Conservation (phyloP, 2,329 filamentous ascomycete genomes). For the Venturia pyrina region DNA sequence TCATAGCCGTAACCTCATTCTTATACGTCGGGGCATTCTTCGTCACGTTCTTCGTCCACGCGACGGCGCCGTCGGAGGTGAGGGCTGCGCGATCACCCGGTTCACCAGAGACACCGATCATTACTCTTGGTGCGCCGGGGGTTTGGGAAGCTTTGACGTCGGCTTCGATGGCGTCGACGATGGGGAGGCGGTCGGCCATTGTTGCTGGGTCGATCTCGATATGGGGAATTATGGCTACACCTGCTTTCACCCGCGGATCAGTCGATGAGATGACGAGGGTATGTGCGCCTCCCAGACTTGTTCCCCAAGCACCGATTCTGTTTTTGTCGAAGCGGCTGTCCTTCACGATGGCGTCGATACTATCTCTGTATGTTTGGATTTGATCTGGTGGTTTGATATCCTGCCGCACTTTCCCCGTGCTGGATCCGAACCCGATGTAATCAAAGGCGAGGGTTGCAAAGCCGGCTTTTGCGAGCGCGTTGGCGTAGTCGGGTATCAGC, state of each 20-base stretch:
- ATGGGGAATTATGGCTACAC: conserved; percentile 4
- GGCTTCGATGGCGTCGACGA: conserved; percentile 1
- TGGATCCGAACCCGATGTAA: conserved; percentile 7
- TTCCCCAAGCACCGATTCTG: conserved; percentile 5
- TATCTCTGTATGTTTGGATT: conserved; percentile 2
- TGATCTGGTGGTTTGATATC: conserved; percentile 1
- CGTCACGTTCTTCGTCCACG: conserved; percentile 3
- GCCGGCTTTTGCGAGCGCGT: background rate
- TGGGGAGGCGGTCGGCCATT: background rate
- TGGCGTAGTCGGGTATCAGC: conserved; percentile 8
- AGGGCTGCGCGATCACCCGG: background rate
- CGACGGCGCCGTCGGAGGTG: conserved; percentile 5
- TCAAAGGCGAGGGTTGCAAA: conserved; percentile 5
- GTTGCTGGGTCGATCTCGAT: background rate
- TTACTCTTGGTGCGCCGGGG: background rate
- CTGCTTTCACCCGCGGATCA: conserved; percentile 1
- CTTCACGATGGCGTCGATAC: background rate
- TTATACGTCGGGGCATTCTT: conserved; percentile 1
- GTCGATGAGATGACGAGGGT: conserved; percentile 4
- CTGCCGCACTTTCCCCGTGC: background rate
- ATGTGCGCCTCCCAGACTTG: conserved; percentile 7
- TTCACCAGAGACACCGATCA: background rate
- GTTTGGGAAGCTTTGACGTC: background rate
- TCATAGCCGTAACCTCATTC: conserved; percentile 2
- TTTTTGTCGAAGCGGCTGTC: conserved; percentile 4